Evolutionary conservation across 2,329 filamentous ascomycete genomes (phyloP).

Genomic region (Phaeosphaeria sp.): DNA sequence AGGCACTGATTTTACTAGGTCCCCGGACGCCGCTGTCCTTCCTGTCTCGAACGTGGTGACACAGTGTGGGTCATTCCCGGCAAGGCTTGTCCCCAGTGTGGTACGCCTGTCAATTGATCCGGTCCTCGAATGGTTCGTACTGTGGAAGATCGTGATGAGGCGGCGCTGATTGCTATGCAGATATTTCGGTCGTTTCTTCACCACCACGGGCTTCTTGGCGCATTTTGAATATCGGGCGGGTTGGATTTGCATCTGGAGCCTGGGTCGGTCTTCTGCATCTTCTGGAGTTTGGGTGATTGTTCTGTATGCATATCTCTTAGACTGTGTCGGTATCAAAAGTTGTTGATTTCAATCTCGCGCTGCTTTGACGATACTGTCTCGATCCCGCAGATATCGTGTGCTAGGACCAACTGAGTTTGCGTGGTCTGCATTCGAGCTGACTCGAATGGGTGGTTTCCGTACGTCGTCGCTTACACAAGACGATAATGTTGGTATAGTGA

Average conservation of each 20-base stretch:
- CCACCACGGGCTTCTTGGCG: constrained; percentile 11
- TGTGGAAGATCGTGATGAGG: neutral
- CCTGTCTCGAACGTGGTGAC: constrained; percentile 49
- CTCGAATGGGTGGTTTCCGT: neutral
- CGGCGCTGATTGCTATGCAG: constrained; percentile 8
- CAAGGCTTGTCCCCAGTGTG: constrained; percentile 49
- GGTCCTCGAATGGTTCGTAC: constrained; percentile 7
- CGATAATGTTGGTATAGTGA: neutral
- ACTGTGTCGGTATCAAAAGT: neutral
- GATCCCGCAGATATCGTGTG: neutral
- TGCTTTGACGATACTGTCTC: neutral
- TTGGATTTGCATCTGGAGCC: constrained; percentile 19
- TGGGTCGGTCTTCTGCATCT: constrained; percentile 26
- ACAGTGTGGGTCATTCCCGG: constrained; percentile 51
- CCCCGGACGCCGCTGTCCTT: constrained; percentile 48
- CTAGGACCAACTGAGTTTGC: neutral
- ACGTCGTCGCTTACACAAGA: neutral
- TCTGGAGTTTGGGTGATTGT: constrained; percentile 8
- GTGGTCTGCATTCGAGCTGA: neutral
- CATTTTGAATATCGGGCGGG: neutral
- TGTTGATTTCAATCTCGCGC: neutral
- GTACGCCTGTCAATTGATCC: constrained; percentile 47
- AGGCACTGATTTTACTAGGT: constrained; percentile 31
- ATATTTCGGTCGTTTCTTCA: neutral
- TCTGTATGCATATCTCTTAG: neutral